Percentiles rank a stretch among this genome's conserved stretches.
Evolutionary conservation across 2,329 filamentous ascomycete species (phyloP).

Genomic region (Endothia cerciana): DNA sequence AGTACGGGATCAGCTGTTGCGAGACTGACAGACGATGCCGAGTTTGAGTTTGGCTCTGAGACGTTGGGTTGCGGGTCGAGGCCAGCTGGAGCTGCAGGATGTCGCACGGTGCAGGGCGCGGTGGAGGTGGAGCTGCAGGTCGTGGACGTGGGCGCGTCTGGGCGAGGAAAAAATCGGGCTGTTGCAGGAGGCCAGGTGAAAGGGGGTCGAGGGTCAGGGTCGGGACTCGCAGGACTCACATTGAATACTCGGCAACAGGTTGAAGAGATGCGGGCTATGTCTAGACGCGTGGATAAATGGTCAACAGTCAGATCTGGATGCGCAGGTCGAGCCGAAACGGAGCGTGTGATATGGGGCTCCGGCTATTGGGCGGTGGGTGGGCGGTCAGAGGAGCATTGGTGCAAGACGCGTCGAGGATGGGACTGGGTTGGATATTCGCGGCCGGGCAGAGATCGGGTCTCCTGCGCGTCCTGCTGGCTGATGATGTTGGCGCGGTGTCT

Average conservation of each 20-base stretch:
- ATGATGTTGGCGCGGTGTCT: slow-evolving; percentile 15
- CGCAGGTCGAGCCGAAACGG: slow-evolving; percentile 2
- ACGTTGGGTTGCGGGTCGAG: slow-evolving; percentile 14
- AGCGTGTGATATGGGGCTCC: slow-evolving; percentile 8
- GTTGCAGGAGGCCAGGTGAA: not conserved
- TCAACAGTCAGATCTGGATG: slow-evolving; percentile 18
- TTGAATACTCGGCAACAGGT: slow-evolving; percentile 23
- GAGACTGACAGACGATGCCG: slow-evolving; percentile 14
- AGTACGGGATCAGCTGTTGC: slow-evolving; percentile 5
- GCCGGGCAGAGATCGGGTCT: not conserved
- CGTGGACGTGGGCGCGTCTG: slow-evolving; percentile 21
- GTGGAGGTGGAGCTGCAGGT: slow-evolving; percentile 26
- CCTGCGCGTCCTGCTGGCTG: slow-evolving; percentile 16
- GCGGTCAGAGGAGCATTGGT: slow-evolving; percentile 11
- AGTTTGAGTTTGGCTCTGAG: slow-evolving; percentile 1
- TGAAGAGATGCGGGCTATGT: slow-evolving; percentile 23
- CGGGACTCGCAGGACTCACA: slow-evolving; percentile 21
- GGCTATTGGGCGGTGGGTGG: slow-evolving; percentile 9
- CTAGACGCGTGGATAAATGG: slow-evolving; percentile 24
- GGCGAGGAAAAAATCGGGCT: slow-evolving; percentile 24
- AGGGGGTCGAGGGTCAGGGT: not conserved
- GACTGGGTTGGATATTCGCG: slow-evolving; percentile 6
- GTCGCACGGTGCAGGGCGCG: slow-evolving; percentile 19
- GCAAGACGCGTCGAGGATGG: slow-evolving; percentile 14
- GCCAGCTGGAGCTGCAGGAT: slow-evolving; percentile 21